A percentile compares a stretch with the other conserved stretches of the same genome.
Evolutionary conservation across 805 yeast genomes (phyloP).

Genomic region (Ogataea minuta): DNA sequence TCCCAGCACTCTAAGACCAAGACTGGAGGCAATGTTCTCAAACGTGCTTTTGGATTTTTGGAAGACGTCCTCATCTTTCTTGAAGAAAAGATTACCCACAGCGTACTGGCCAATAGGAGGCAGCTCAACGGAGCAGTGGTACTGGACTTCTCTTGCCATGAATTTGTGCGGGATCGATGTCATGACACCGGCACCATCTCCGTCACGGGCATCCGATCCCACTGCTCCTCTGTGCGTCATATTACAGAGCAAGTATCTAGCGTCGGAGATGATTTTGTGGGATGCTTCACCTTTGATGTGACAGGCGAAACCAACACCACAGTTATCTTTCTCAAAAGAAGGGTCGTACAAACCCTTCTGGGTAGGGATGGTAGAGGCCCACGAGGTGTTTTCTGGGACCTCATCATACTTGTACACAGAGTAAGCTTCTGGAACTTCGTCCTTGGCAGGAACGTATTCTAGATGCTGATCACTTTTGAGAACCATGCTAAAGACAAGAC

Average conservation of each 20-base stretch:
- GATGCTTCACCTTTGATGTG: conserved; percentile 84
- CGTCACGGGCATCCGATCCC: conserved; percentile 91
- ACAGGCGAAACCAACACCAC: conserved; percentile 98
- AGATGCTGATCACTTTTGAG: conserved; percentile 30
- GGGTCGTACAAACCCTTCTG: conserved; percentile 93
- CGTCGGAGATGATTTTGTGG: conserved; percentile 93
- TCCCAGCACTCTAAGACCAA: conserved; percentile 81
- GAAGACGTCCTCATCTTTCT: conserved; percentile 73
- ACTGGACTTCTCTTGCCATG: conserved; percentile 78
- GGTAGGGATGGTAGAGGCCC: conserved; percentile 89
- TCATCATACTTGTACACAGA: conserved; percentile 68
- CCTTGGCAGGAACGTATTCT: conserved; percentile 24
- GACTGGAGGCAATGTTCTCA: conserved; percentile 71
- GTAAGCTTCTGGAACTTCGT: conserved; percentile 26
- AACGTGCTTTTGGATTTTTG: conserved; percentile 72
- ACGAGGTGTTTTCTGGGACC: conserved; percentile 73
- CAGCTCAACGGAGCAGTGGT: conserved; percentile 60
- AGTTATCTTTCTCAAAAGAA: conserved; percentile 90
- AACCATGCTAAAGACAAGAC: conserved; percentile 21
- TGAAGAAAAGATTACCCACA: conserved; percentile 91
- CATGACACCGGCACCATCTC: conserved; percentile 98
- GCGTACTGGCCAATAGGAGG: conserved; percentile 89
- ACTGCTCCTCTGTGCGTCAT: conserved; percentile 99
- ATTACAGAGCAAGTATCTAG: conserved; percentile 81
- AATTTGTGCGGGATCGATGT: conserved; percentile 89